Base-by-base conservation (phyloP, 306 rosid species). In the Cucurbita pepo region DNA sequence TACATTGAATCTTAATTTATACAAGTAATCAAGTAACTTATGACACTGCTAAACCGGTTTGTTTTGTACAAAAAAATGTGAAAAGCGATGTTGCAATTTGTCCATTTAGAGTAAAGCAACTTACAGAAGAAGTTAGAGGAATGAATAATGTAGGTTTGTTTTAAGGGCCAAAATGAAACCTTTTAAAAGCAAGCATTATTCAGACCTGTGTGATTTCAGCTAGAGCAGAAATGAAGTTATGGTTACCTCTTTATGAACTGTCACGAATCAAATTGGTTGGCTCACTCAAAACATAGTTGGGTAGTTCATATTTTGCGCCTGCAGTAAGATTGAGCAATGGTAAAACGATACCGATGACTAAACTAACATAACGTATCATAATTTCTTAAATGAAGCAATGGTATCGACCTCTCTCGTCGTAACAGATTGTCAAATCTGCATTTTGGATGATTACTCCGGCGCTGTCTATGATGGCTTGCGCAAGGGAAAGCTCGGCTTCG, bases 251-350 rank as follows among this genome's bases (percentile, higher is more conserved):
- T 71, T 74, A 73, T 85, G 73, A 88, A 82, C 75, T 75, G 56
- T 95, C 96, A 41, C 74, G 90, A 76, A 95, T 95, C 88, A 91
- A 69, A 90, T 95, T 95, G 80, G 96, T 89, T 44, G 99, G 99
- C 84, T 95, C 99, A 48, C 97, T 95, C 92, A 95, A 82, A 72
- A 95, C 99, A 67, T 95, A 91, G 87, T 89, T 95, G 25, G 99
- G 99, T 51, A 95, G 86, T 67, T 95, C 99, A 53, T 95, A 95
- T 86, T 91, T 91, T 5, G 97, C 96, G 37, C 99, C 99, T 95
- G 91, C 82, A 77, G 81, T 19, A 41, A 56, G 70, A 34, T 38
- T 43, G 30, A 30, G 34, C 34, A 0, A 30, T 30, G 34, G 34
- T 30, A 30, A 2, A 30, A 30, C 34, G 34, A n/a, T 54, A n/a